Evolutionary conservation across 768 basidiomycete genomes (phyloP).

Genomic region (Mycena epipterygia): DNA sequence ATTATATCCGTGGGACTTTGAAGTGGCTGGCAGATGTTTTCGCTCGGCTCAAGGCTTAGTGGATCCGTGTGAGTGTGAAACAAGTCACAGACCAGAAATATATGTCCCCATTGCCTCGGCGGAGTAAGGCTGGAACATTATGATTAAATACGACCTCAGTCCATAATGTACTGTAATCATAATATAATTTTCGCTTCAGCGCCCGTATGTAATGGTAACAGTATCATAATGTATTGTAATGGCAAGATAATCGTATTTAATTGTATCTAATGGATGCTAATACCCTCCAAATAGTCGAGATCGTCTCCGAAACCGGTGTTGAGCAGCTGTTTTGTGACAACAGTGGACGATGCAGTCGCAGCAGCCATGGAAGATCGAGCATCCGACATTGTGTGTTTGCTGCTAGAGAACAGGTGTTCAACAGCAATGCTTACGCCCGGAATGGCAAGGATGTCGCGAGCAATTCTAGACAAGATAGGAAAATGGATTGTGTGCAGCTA

Average conservation of each 20-base stretch:
- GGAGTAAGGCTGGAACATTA: constrained; percentile 1
- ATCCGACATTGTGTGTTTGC: constrained; percentile 30
- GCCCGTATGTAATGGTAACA: neutral
- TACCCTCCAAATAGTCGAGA: constrained; percentile 28
- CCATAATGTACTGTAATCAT: constrained; percentile 1
- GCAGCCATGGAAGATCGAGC: constrained; percentile 29
- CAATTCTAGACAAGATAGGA: constrained; percentile 24
- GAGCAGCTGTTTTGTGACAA: constrained; percentile 33
- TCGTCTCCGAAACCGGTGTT: constrained; percentile 28
- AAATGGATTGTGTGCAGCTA: constrained; percentile 1
- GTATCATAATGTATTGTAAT: constrained; percentile 11
- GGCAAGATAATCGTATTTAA: neutral
- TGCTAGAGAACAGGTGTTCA: constrained; percentile 35
- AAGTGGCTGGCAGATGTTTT: too few relatives aligned
- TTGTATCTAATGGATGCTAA: constrained; percentile 26
- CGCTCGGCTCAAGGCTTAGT: too few relatives aligned
- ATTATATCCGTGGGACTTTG: too few relatives aligned
- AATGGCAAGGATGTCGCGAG: constrained; percentile 35
- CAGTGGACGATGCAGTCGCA: constrained; percentile 21
- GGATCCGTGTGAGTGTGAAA: too few relatives aligned
- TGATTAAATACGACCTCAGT: neutral
- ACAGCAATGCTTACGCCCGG: constrained; percentile 37
- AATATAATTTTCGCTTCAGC: neutral
- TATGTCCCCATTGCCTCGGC: too few relatives aligned
- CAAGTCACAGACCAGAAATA: too few relatives aligned